phyloP scores from a whole-genome alignment of 202 grass and related monocot species.

The Saccharum hybrid region DNA sequence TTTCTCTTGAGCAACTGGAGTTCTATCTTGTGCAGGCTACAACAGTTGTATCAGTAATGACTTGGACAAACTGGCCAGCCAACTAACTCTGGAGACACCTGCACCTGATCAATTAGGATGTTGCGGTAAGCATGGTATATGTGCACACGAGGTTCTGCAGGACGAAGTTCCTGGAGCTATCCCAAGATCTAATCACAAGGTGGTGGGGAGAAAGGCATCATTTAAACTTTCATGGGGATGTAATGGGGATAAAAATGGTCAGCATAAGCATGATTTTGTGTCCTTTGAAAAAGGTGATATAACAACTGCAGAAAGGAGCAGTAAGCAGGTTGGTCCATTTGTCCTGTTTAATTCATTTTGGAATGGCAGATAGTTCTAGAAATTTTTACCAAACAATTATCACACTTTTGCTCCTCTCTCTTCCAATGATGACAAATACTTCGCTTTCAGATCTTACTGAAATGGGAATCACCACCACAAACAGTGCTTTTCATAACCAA shows the following conservation, averaged over 20 bases:
- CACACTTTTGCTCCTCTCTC: neutral
- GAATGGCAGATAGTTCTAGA: neutral
- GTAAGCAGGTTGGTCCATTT: constrained; percentile 75
- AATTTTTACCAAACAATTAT: constrained; percentile 4
- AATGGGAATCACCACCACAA: constrained; percentile 91
- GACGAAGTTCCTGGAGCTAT: constrained; percentile 68
- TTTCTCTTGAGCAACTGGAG: constrained; percentile 36
- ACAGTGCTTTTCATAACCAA: constrained; percentile 94
- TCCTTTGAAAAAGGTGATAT: constrained; percentile 99
- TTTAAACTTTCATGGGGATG: constrained; percentile 98
- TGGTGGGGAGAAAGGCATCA: constrained; percentile 79
- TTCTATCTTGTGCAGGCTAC: constrained; percentile 52
- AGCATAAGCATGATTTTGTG: constrained; percentile 98
- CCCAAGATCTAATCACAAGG: constrained; percentile 63
- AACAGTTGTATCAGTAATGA: constrained; percentile 49
- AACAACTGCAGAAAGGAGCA: constrained; percentile 94
- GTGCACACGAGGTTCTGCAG: constrained; percentile 86
- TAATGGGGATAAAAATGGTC: constrained; percentile 91
- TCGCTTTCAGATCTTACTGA: constrained; percentile 88
- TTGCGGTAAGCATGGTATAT: constrained; percentile 96
- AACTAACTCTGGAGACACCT: constrained; percentile 55
- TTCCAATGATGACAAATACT: constrained; percentile 32
- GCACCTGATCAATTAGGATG: constrained; percentile 71
- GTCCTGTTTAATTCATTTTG: constrained; percentile 22
- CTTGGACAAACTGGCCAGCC: constrained; percentile 54